phyloP scores from a whole-genome alignment of 2,329 filamentous ascomycete genomes.

The Colletotrichum abscissum region DNA sequence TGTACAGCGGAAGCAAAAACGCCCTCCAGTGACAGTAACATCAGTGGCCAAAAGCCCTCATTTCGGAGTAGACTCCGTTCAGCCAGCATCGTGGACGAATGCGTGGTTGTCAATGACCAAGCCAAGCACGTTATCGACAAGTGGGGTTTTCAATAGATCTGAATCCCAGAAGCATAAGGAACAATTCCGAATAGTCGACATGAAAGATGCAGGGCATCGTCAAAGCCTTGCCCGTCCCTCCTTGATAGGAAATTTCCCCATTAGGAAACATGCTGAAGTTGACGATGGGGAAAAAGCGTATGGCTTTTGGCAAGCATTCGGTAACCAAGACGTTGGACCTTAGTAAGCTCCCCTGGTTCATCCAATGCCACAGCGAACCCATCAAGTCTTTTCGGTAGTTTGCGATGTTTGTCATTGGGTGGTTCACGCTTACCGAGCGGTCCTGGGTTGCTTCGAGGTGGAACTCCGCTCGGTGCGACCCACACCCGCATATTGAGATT shows the following conservation, averaged over 20 bases:
- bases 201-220: neutral
- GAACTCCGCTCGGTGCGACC: constrained; percentile 23
- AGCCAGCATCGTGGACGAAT: neutral
- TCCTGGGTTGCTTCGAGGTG: neutral
- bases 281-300: neutral
- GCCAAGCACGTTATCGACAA: neutral
- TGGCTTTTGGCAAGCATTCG: constrained; percentile 1
- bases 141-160: neutral
- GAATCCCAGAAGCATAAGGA: neutral
- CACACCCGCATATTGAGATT: neutral
- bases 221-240: neutral
- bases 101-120: neutral
- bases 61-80: constrained; percentile 4
- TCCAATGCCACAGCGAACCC: neutral
- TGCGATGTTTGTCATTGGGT: constrained; percentile 8
- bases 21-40: neutral
- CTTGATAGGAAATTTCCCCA: constrained; percentile 1
- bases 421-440: neutral
- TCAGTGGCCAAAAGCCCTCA: neutral
- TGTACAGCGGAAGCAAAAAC: too few species aligned
- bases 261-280: constrained; percentile 4
- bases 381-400: neutral
- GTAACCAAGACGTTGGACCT: neutral
- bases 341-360: constrained; percentile 22
- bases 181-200: neutral